phyloP scores from a whole-genome alignment of 1,284 basidiomycete genomes.

The Amylostereum areolatum region DNA sequence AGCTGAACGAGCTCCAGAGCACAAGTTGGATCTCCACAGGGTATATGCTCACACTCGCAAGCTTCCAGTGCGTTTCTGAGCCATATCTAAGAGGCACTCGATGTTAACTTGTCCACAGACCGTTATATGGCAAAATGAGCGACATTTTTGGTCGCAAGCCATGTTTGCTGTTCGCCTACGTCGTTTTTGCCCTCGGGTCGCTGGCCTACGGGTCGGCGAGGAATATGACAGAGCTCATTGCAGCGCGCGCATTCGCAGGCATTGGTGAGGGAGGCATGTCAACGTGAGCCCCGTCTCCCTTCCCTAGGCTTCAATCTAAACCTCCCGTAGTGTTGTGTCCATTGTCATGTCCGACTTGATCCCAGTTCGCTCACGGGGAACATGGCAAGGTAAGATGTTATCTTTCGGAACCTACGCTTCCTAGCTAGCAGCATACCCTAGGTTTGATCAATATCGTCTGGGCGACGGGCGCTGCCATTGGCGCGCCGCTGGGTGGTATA shows the following conservation, averaged over 20 bases:
- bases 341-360: conserved; percentile 61
- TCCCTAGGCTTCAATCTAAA: neutral
- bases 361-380: conserved; percentile 51
- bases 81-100: neutral
- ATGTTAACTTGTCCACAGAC: conserved; percentile 26
- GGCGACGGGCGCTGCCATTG: conserved; percentile 45
- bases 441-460: conserved; percentile 53
- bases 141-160: conserved; percentile 64
- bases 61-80: conserved; percentile 45
- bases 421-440: conserved; percentile 12
- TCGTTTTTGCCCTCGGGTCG: conserved; percentile 48
- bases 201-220: conserved; percentile 47
- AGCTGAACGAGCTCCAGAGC: conserved; percentile 55
- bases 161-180: conserved; percentile 49
- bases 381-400: conserved; percentile 47
- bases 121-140: conserved; percentile 58
- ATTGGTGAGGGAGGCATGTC: conserved; percentile 63
- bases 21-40: conserved; percentile 64
- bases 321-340: conserved; percentile 39
- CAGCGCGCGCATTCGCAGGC: conserved; percentile 50
- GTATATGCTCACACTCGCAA: conserved; percentile 55
- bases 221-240: conserved; percentile 51
- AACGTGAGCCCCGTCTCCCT: conserved; percentile 35
- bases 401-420: too few relatives aligned
- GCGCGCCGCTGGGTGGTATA: conserved; percentile 54